A percentile compares a stretch with the other conserved stretches of the same genome.
Evolutionary conservation across 768 basidiomycete species (phyloP).

Genomic region (Lepiota venenata): DNA sequence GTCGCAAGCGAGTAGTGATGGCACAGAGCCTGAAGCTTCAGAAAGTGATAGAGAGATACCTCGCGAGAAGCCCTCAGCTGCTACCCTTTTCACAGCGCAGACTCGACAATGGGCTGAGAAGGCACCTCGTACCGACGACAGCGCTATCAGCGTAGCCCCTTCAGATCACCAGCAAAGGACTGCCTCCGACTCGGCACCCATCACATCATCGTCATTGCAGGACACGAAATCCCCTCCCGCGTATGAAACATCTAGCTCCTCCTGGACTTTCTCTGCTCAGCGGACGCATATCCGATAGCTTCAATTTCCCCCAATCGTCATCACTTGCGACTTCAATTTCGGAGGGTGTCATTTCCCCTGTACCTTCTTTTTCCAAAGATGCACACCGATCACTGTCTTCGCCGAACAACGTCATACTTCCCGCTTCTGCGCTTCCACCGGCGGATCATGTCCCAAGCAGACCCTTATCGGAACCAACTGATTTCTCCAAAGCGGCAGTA

Average conservation of each 20-base stretch:
- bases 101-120: constrained; percentile 39
- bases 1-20: neutral
- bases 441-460: neutral
- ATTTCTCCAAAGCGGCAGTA: neutral
- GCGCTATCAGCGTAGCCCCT: constrained; percentile 6
- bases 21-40: constrained; percentile 7
- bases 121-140: constrained; percentile 17
- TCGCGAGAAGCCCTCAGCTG: neutral
- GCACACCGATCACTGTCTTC: neutral
- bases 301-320: constrained; percentile 21
- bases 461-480: neutral
- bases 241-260: constrained; percentile 20
- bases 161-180: neutral
- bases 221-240: neutral
- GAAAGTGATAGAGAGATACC: constrained; percentile 12
- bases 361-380: neutral
- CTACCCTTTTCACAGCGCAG: constrained; percentile 7
- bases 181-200: neutral
- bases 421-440: neutral
- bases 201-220: neutral
- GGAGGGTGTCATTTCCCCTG: neutral
- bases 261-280: constrained; percentile 10
- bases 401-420: neutral
- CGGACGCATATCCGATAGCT: constrained; percentile 13
- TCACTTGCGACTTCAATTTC: constrained; percentile 19